Base-by-base conservation (phyloP, 805 yeast genomes). In the Teunomyces tritomae region DNA sequence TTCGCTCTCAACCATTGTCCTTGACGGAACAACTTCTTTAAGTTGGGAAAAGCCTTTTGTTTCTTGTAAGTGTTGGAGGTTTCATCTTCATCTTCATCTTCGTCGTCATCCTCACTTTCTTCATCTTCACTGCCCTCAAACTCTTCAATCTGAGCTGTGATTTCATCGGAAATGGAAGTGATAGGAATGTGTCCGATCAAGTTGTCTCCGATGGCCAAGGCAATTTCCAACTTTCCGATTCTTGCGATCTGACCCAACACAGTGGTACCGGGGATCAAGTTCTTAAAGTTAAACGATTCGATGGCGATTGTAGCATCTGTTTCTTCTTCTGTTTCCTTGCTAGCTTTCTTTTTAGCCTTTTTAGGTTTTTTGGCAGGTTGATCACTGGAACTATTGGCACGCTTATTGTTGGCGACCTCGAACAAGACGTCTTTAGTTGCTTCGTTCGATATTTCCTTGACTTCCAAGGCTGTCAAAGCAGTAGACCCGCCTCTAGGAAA, bases 401-500 rank as follows among this genome's bases (percentile, higher is more conserved):
- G 61, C 44, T 68, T 65, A 26, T 58, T 47, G n/a, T 55, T 39
- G 24, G 78, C 70, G 64, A 75, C 68, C 71, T 82, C 92, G 52
- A 88, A 87, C 43, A 91, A 71, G 35, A 88, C 94, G 69, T 94
- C 99, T 53, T 80, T 81, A 17, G 91, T 84, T 43, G 92, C 99
- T 67, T 92, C 96, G 63, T 89, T 90, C 35, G 96, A 85, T 44
- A 92, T 92, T 62, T 89, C 94, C 64, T 89, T 90, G 55, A 89
- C 83, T 68, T 94, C 99, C 55, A 94, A 71, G 5, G 98, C 90
- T 3, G 96, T 81, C 60, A 94, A 77, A 24, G 83, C 88, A 26
- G 92, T 80, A 9, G 85, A 82, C 44, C 99, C 99, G 57, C 99
- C 99, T 82, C 99, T 87, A 44, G 99, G 99, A 63, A 94, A 94